Percentiles rank a stretch among this genome's conserved stretches.
phyloP scores from a whole-genome alignment of 176 grass and related monocot genomes.

The Carex kokanica region DNA sequence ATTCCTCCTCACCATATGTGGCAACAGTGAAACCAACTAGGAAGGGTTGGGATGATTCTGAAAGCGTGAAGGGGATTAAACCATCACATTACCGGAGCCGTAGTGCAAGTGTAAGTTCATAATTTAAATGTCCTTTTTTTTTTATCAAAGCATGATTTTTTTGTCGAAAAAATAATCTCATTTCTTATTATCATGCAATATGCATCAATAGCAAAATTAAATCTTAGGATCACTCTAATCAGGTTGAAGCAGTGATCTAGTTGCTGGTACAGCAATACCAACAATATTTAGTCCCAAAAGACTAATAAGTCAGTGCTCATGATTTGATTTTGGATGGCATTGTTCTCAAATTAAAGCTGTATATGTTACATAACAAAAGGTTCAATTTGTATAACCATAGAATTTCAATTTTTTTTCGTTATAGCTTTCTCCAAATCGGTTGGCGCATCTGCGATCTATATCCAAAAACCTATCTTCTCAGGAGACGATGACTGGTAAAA shows the following conservation, averaged over 20 bases:
- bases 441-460: slow-evolving; percentile 8
- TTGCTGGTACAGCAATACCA: neutral
- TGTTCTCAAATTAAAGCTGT: neutral
- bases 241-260: neutral
- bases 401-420: neutral
- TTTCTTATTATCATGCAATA: neutral
- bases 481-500: slow-evolving; percentile 41
- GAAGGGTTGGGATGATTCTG: slow-evolving; percentile 64
- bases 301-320: neutral
- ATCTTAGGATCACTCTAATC: neutral
- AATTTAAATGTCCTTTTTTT: neutral
- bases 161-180: neutral
- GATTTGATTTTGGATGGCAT: neutral
- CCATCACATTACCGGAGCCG: slow-evolving; percentile 35
- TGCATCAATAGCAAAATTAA: neutral
- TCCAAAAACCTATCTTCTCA: slow-evolving; percentile 14
- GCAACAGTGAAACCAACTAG: slow-evolving; percentile 21
- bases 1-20: slow-evolving; percentile 28
- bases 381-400: neutral
- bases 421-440: slow-evolving; percentile 63
- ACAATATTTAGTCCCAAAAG: neutral
- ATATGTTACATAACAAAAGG: neutral
- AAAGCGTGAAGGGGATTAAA: slow-evolving; percentile 40
- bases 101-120: slow-evolving; percentile 47
- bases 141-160: neutral